These are phyloP conservation scores for Fraxinus sp. DNA, from an alignment of 305 asterid species.

Conservation along the genomic window DNA sequence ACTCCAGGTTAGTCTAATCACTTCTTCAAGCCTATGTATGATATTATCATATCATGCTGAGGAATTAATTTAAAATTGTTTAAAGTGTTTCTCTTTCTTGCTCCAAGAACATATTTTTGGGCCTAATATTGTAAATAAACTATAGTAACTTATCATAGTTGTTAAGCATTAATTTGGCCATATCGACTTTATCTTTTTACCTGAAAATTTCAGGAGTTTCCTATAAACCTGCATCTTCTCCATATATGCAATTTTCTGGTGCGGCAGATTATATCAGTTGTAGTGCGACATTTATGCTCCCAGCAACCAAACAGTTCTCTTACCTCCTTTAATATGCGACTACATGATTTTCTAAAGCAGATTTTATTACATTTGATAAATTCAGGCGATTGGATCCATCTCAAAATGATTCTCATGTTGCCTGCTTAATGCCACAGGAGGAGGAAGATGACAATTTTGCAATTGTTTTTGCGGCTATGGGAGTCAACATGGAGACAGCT, in stretches of 20 bases:
- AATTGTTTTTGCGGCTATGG: slow-evolving; percentile 98
- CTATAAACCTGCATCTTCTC: not conserved
- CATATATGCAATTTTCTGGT: not conserved
- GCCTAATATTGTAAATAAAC: slow-evolving; percentile 1
- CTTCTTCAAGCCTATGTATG: not conserved
- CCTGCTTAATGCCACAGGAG: slow-evolving; percentile 43
- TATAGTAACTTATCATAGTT: slow-evolving; percentile 2
- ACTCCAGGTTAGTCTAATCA: slow-evolving; percentile 2
- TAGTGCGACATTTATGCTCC: not conserved
- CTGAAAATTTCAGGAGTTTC: not conserved
- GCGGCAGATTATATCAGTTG: not conserved
- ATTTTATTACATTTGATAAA: not conserved
- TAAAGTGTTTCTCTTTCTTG: not conserved
- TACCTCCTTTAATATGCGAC: not conserved
- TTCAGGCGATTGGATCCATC: slow-evolving; percentile 9
- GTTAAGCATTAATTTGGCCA: not conserved
- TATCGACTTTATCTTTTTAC: not conserved
- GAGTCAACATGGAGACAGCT: slow-evolving; percentile 99
- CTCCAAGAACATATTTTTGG: slow-evolving; percentile 3
- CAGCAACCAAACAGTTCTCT: not conserved
- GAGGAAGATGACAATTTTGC: slow-evolving; percentile 95
- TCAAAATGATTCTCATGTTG: slow-evolving; percentile 21
- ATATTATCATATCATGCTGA: not conserved
- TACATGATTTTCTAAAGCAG: slow-evolving; percentile 3
- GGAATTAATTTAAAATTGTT: not conserved